Evolutionary conservation across 2,329 filamentous ascomycete genomes (phyloP).

Genomic region (Mollisiaceae sp.): DNA sequence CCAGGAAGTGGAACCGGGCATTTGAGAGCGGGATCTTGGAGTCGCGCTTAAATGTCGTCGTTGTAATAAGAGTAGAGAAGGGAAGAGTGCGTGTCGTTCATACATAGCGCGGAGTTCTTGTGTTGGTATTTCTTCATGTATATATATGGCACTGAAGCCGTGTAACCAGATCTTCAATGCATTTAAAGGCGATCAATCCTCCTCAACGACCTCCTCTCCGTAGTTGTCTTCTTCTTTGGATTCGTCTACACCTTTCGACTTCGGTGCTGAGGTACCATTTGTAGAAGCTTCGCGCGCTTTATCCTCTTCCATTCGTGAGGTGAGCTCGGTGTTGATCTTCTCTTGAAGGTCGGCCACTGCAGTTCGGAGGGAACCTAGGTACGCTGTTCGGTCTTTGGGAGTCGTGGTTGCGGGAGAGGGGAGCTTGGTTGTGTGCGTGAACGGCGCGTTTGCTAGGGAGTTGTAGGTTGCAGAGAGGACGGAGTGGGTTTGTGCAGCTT

Average conservation of each 20-base stretch:
- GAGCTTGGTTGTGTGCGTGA: conserved; percentile 49
- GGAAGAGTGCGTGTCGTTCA: conserved; percentile 12
- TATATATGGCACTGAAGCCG: conserved; percentile 1
- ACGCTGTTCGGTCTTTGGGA: conserved; percentile 58
- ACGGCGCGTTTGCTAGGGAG: conserved; percentile 55
- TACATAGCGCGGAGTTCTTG: conserved; percentile 39
- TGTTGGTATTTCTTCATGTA: conserved; percentile 9
- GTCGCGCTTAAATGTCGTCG: conserved; percentile 18
- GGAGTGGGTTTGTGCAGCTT: neutral
- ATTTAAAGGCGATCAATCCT: conserved; percentile 55
- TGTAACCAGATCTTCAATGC: conserved; percentile 12
- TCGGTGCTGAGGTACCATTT: conserved; percentile 39
- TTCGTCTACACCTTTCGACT: conserved; percentile 52
- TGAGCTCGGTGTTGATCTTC: conserved; percentile 73
- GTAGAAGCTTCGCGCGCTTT: conserved; percentile 54
- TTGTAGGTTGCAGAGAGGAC: conserved; percentile 53
- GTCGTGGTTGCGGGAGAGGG: conserved; percentile 44
- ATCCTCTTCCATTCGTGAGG: conserved; percentile 75
- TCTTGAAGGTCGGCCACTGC: conserved; percentile 66
- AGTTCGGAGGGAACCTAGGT: conserved; percentile 62
- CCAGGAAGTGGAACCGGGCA: conserved; percentile 29
- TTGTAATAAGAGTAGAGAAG: conserved; percentile 6
- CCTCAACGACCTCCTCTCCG: conserved; percentile 78
- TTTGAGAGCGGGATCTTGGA: conserved; percentile 33
- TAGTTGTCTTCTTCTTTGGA: conserved; percentile 77